These are phyloP conservation scores for Solanum paucissectum DNA, from an alignment of 257 asterid species.

Conservation along the genomic window DNA sequence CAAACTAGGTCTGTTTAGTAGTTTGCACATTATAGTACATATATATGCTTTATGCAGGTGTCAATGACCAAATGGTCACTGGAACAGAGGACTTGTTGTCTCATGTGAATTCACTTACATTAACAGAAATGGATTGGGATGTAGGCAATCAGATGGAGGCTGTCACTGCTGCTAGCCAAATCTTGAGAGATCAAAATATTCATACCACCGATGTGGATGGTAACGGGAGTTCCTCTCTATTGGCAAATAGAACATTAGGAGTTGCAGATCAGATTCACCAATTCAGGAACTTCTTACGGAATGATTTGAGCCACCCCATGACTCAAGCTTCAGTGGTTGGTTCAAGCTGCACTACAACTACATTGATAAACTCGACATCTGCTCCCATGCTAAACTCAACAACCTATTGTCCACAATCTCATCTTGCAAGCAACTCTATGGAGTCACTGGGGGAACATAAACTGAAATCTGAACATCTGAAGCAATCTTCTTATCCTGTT, in stretches of 20 bases:
- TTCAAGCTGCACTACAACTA: slow-evolving; percentile 65
- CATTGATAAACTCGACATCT: slow-evolving; percentile 50
- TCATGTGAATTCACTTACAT: slow-evolving; percentile 73
- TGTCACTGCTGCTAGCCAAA: slow-evolving; percentile 37
- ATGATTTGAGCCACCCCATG: slow-evolving; percentile 56
- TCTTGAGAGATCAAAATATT: slow-evolving; percentile 33
- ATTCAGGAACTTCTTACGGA: slow-evolving; percentile 51
- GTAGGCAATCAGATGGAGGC: slow-evolving; percentile 42
- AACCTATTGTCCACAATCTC: slow-evolving; percentile 50
- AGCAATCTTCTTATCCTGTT: slow-evolving; percentile 29
- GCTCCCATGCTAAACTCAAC: slow-evolving; percentile 77
- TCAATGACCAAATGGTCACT: slow-evolving; percentile 39
- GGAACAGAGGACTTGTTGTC: slow-evolving; percentile 46
- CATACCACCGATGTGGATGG: slow-evolving; percentile 43
- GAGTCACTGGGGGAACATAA: slow-evolving; percentile 30
- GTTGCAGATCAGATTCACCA: slow-evolving; percentile 47
- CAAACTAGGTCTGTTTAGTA: slow-evolving; percentile 9
- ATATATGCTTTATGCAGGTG: slow-evolving; percentile 47
- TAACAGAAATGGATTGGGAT: slow-evolving; percentile 72
- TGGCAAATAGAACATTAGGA: slow-evolving; percentile 24
- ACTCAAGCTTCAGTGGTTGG: slow-evolving; percentile 74
- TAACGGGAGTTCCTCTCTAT: slow-evolving; percentile 35
- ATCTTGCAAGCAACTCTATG: slow-evolving; percentile 16
- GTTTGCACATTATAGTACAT: slow-evolving; percentile 22
- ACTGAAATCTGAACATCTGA: slow-evolving; percentile 16